These are phyloP conservation scores for Apiotrichum montevideense DNA, from an alignment of 1,284 basidiomycete genomes.

Conservation along the genomic window DNA sequence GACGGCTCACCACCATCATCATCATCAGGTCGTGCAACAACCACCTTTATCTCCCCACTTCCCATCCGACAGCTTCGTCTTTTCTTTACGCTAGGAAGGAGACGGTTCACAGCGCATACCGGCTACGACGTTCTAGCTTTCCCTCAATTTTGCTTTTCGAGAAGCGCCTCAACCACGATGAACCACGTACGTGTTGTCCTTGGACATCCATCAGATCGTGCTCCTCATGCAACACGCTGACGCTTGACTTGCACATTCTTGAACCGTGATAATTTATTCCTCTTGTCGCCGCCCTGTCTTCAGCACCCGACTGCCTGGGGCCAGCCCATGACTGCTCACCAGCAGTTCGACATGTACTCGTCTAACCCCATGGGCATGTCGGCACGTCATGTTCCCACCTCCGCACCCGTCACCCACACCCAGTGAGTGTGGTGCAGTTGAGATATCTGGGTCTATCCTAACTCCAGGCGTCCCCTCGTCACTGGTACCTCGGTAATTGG, in stretches of 20 bases:
- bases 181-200: conserved; percentile 22
- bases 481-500: conserved; percentile 95
- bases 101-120: too few relatives aligned
- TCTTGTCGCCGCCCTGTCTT: not conserved
- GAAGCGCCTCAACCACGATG: conserved; percentile 6
- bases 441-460: not conserved
- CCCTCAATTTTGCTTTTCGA: too few relatives aligned
- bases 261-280: too few relatives aligned
- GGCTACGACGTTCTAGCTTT: too few relatives aligned
- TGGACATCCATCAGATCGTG: too few relatives aligned
- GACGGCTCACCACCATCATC: not conserved
- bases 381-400: conserved; percentile 9
- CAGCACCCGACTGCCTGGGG: conserved; percentile 47
- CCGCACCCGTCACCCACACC: conserved; percentile 21
- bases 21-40: not conserved
- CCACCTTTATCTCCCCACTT: too few relatives aligned
- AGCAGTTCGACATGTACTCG: conserved; percentile 40
- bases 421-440: conserved; percentile 14
- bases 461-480: conserved; percentile 77
- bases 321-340: conserved; percentile 35
- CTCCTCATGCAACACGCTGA: conserved; percentile 1
- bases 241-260: too few relatives aligned
- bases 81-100: too few relatives aligned
- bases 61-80: too few relatives aligned
- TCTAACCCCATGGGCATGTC: conserved; percentile 25